Base-by-base conservation (phyloP, 192 early-diverging fungal genomes). In the Endogone sp. region DNA sequence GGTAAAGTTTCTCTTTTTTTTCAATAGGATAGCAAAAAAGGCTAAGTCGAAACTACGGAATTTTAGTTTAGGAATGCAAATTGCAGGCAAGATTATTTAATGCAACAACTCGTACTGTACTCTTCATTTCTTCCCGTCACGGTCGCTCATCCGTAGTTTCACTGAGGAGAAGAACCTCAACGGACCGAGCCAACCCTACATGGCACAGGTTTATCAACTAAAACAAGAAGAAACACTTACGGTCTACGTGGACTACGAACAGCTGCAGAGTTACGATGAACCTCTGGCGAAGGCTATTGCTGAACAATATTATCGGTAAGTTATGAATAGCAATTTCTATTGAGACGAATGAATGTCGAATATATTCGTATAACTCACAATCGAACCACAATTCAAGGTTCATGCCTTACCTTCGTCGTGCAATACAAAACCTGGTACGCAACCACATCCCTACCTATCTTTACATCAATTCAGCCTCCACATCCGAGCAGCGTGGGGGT, bases 321-420 rank as follows among this genome's bases (percentile, higher is more conserved):
- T 54, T 9, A 1, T 54, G 4, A 28, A 11, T 8, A 26, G 26
- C 37, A 26, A 9, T 16, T 27, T 32, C 20, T 59, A 57, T 21
- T 29, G 10, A 29, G 20, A 67, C 21, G 23, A 26, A 2, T 1
- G 2, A 8, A 23, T 26, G 4, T 22, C 16, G 29, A n/a, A n/a
- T n/a, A n/a, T n/a, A n/a, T n/a, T n/a, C n/a, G n/a, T n/a, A n/a
- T n/a, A n/a, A n/a, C n/a, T n/a, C n/a, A n/a, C n/a, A n/a, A n/a
- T n/a, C n/a, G n/a, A n/a, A n/a, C n/a, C n/a, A n/a, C n/a, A n/a
- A n/a, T n/a, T n/a, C n/a, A n/a, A 87, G 78, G 57, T 75, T 96
- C 74, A 91, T 94, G 60, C 91, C 95, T 9, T 97, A 92, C 65
- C 82, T 99, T 65, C 83, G 90, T 24, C 89, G 86, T 66, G 93